These are phyloP conservation scores for Penicillium janthinellum DNA, from an alignment of 2,329 filamentous ascomycete genomes.

Conservation along the genomic window DNA sequence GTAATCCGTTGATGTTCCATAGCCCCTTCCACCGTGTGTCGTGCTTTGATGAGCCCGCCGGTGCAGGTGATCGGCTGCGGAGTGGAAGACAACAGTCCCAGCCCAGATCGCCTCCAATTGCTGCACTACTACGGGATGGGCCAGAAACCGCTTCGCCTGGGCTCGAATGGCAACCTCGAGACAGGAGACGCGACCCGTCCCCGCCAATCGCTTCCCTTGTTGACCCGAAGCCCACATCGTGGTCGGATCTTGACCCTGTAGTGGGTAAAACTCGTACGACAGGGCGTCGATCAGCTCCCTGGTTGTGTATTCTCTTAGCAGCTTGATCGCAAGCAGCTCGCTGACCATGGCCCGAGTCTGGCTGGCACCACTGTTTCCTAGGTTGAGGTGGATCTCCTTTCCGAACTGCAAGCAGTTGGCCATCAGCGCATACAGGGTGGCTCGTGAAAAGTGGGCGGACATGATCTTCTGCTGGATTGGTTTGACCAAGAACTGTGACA, in stretches of 20 bases:
- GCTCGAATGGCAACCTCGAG: conserved; percentile 91
- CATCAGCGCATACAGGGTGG: conserved; percentile 85
- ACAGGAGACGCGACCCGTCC: conserved; percentile 78
- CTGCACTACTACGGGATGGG: conserved; percentile 87
- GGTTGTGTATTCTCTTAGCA: conserved; percentile 86
- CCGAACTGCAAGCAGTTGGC: conserved; percentile 91
- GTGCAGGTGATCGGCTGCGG: conserved; percentile 81
- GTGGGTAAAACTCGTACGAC: conserved; percentile 91
- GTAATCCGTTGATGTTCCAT: conserved; percentile 30
- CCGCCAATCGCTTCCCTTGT: conserved; percentile 52
- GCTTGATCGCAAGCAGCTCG: conserved; percentile 84
- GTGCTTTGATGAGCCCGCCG: conserved; percentile 53
- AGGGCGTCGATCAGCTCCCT: conserved; percentile 90
- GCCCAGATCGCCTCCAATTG: conserved; percentile 98
- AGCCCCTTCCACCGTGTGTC: conserved; percentile 24
- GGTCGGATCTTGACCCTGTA: conserved; percentile 71
- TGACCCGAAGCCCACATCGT: conserved; percentile 37
- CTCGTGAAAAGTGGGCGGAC: conserved; percentile 78
- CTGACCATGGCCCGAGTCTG: conserved; percentile 84
- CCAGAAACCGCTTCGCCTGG: conserved; percentile 87
- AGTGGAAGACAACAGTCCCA: conserved; percentile 92
- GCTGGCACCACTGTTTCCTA: conserved; percentile 80
- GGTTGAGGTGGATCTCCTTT: conserved; percentile 80
- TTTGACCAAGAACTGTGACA: conserved; percentile 93
- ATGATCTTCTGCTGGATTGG: conserved; percentile 91